Conservation (phyloP, 495 filamentous ascomycete species). For the Lophium mytilinum region DNA sequence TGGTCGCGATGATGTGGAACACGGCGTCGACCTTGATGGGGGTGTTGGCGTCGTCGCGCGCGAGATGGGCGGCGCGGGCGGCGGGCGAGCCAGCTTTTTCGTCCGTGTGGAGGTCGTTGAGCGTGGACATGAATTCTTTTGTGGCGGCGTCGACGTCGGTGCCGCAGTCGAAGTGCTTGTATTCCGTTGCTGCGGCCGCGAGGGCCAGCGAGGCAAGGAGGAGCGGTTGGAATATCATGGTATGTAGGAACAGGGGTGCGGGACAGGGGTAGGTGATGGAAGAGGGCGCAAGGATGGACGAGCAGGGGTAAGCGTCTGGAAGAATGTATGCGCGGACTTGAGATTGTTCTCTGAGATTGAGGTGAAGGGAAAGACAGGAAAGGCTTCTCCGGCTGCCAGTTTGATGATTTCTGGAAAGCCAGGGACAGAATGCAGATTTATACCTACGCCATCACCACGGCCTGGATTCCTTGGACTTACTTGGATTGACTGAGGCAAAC, state of each 20-base stretch:
- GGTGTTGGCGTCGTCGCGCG: slow-evolving; percentile 15
- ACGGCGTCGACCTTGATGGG: slow-evolving; percentile 44
- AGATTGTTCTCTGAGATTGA: neutral
- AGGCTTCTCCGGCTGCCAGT: neutral
- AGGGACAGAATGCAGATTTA: slow-evolving; percentile 6
- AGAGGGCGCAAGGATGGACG: neutral
- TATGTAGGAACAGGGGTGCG: neutral
- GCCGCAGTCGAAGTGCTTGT: slow-evolving; percentile 35
- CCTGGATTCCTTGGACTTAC: slow-evolving; percentile 17
- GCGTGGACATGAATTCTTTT: slow-evolving; percentile 26
- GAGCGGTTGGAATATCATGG: slow-evolving; percentile 11
- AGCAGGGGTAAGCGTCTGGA: neutral
- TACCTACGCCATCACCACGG: slow-evolving; percentile 3
- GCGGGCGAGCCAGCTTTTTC: slow-evolving; percentile 3
- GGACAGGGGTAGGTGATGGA: neutral
- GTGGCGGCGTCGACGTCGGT: slow-evolving; percentile 22
- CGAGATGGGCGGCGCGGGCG: slow-evolving; percentile 11
- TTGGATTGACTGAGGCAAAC: slow-evolving; percentile 3
- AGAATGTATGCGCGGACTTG: neutral
- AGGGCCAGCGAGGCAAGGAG: slow-evolving; percentile 22
- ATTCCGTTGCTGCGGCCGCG: slow-evolving; percentile 12
- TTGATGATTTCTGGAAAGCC: neutral
- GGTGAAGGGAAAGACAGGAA: neutral
- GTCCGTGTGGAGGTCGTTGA: slow-evolving; percentile 20
- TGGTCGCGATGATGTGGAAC: slow-evolving; percentile 54